Evolutionary conservation across 805 yeast genomes (phyloP).

Genomic region (Yamadazyma scolyti): DNA sequence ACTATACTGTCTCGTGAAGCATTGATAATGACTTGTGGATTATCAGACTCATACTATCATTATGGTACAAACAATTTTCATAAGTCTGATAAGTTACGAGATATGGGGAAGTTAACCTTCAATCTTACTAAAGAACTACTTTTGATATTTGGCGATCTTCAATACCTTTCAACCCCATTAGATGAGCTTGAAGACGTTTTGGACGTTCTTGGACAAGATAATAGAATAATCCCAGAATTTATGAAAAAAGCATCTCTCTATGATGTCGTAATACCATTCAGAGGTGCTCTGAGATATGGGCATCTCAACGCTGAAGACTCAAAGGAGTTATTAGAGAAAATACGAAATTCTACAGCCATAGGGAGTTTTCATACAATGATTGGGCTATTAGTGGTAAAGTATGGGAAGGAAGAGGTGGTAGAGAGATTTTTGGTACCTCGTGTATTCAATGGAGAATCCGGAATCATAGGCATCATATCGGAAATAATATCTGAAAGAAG

Average conservation of each 20-base stretch:
- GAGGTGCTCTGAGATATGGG: conserved; percentile 24
- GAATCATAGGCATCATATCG: conserved; percentile 23
- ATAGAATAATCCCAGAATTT: conserved; percentile 19
- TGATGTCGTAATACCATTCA: conserved; percentile 25
- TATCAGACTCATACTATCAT: conserved; percentile 16
- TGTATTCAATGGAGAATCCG: conserved; percentile 25
- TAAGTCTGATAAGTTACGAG: conserved; percentile 19
- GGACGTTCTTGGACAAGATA: conserved; percentile 16
- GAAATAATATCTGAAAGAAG: conserved; percentile 2
- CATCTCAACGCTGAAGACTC: conserved; percentile 6
- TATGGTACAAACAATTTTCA: conserved; percentile 1
- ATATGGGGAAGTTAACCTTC: conserved; percentile 22
- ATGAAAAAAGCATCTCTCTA: conserved; percentile 29
- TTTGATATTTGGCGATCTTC: conserved; percentile 22
- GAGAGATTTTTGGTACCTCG: conserved; percentile 17
- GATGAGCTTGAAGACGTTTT: conserved; percentile 24
- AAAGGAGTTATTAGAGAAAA: conserved; percentile 3
- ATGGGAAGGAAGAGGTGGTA: conserved; percentile 19
- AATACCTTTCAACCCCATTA: conserved; percentile 25
- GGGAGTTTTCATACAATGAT: conserved; percentile 37
- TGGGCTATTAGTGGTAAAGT: conserved; percentile 30
- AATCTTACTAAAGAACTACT: conserved; percentile 10
- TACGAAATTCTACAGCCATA: conserved; percentile 21
- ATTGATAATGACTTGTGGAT: conserved; percentile 25
- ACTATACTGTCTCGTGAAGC: conserved; percentile 19